These are phyloP conservation scores for Annulohypoxylon stygium DNA, from an alignment of 495 filamentous ascomycete species.

Conservation along the genomic window DNA sequence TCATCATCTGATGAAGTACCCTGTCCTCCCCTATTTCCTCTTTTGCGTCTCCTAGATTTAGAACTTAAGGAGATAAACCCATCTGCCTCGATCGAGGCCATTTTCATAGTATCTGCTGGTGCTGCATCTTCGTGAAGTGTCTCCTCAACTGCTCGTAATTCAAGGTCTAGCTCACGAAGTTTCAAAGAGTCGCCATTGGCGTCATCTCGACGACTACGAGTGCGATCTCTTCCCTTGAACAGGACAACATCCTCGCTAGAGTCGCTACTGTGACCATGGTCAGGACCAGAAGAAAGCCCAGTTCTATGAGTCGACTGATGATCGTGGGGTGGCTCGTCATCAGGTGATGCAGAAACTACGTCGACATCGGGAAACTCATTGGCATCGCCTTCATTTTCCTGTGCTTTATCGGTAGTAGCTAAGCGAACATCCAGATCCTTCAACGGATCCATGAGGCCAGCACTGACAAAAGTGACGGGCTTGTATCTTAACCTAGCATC, in stretches of 20 bases:
- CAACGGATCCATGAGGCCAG: conserved; percentile 69
- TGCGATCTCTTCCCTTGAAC: conserved; percentile 67
- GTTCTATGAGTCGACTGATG: background rate
- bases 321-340: conserved; percentile 4
- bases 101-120: background rate
- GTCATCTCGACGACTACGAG: conserved; percentile 4
- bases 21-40: conserved; percentile 13
- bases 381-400: background rate
- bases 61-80: conserved; percentile 38
- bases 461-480: conserved; percentile 81
- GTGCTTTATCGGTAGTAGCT: conserved; percentile 6
- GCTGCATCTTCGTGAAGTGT: conserved; percentile 10
- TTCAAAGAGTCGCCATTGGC: conserved; percentile 31
- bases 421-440: conserved; percentile 48
- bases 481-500: conserved; percentile 62
- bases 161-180: conserved; percentile 27
- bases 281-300: background rate
- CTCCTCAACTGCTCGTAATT: conserved; percentile 32
- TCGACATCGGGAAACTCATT: background rate
- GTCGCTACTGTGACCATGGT: conserved; percentile 62
- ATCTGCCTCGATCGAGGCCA: background rate
- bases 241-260: conserved; percentile 77
- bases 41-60: conserved; percentile 13
- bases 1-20: conserved; percentile 51
- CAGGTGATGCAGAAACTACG: background rate